Percentiles rank a stretch among this genome's conserved stretches.
phyloP scores from a whole-genome alignment of 768 basidiomycete species.

The Russula sp. region DNA sequence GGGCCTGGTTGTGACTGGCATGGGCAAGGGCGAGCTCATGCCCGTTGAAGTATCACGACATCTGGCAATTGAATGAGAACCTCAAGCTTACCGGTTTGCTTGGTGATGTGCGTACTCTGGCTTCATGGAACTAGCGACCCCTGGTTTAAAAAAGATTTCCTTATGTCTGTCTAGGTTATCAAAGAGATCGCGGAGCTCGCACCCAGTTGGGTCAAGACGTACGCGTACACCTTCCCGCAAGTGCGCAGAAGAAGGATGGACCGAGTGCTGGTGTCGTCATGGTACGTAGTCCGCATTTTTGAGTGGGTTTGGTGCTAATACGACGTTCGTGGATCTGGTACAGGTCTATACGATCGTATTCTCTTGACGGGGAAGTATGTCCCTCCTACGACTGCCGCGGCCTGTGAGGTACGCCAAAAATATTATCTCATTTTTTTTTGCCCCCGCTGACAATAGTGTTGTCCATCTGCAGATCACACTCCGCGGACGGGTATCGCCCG shows the following conservation, averaged over 20 bases:
- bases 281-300: constrained; percentile 35
- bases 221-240: constrained; percentile 89
- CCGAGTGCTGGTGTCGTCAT: constrained; percentile 89
- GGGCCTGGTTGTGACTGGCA: no score
- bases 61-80: no score
- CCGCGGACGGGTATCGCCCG: constrained; percentile 74
- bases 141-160: no score
- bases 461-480: constrained; percentile 58
- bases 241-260: constrained; percentile 91
- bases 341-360: constrained; percentile 86
- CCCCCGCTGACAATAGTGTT: constrained; percentile 21
- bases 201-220: no score
- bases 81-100: constrained; percentile 85
- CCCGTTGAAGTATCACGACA: constrained; percentile 79
- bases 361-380: constrained; percentile 69
- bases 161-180: constrained; percentile 37
- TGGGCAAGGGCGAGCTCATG: constrained; percentile 75
- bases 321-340: background rate
- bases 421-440: constrained; percentile 31
- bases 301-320: no score
- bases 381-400: constrained; percentile 77
- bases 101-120: constrained; percentile 80
- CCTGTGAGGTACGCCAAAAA: constrained; percentile 61
- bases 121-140: no score
- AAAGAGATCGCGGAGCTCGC: no score